Evolutionary conservation across 139 green algal species (phyloP).

Genomic region (Zygnema cylindricum): DNA sequence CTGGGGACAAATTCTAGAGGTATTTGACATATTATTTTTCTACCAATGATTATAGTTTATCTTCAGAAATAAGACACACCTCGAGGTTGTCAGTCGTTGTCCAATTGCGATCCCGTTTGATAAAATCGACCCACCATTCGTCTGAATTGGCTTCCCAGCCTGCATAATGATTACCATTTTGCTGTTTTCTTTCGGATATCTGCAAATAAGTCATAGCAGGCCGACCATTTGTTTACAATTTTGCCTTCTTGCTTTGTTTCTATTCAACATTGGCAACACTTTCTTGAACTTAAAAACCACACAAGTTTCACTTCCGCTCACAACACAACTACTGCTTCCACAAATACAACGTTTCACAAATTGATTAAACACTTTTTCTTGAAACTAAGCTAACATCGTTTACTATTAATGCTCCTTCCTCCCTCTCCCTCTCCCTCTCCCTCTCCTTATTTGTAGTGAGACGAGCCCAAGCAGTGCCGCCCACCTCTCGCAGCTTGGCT

Average conservation of each 20-base stretch:
- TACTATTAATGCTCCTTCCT: neutral
- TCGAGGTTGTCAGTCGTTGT: neutral
- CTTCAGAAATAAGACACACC: neutral
- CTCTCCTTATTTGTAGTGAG: neutral
- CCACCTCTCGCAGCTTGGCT: neutral
- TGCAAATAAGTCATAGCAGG: too few relatives aligned
- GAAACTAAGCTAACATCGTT: neutral
- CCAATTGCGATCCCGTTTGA: neutral
- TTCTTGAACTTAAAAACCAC: neutral
- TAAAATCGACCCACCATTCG: neutral
- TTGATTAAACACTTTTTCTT: neutral
- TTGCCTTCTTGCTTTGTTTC: too few relatives aligned
- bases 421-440: neutral
- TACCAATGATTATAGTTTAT: too few relatives aligned
- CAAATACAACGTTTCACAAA: neutral
- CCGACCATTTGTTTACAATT: too few relatives aligned
- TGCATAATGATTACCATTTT: neutral
- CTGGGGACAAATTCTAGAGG: too few relatives aligned
- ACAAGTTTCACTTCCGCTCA: too few relatives aligned
- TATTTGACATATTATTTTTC: too few relatives aligned
- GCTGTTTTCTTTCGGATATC: too few relatives aligned
- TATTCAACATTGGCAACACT: too few relatives aligned
- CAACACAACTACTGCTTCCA: neutral
- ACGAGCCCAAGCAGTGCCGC: neutral
- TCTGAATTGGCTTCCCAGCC: neutral